Evolutionary conservation across 495 filamentous ascomycete genomes (phyloP).

Genomic region (Aspergillus funiculosus): DNA sequence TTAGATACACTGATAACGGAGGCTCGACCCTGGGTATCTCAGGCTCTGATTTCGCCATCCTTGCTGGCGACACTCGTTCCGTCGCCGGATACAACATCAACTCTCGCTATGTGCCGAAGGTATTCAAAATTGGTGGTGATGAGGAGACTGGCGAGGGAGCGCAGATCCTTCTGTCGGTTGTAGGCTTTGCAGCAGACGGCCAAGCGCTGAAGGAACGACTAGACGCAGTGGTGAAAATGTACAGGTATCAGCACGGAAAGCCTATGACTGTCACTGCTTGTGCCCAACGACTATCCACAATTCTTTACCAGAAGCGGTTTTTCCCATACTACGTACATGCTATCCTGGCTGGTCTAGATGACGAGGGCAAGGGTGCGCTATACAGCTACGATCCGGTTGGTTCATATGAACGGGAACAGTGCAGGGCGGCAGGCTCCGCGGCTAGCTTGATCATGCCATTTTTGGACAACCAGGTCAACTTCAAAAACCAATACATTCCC

Average conservation of each 20-base stretch:
- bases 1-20: conserved; percentile 96
- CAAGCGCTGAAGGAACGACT: conserved; percentile 83
- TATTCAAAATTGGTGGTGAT: conserved; percentile 92
- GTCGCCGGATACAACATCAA: conserved; percentile 98
- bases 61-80: conserved; percentile 92
- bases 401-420: conserved; percentile 93
- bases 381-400: conserved; percentile 98
- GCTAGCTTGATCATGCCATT: conserved; percentile 98
- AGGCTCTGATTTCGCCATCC: conserved; percentile 86
- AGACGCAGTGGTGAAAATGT: conserved; percentile 92
- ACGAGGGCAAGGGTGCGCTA: conserved; percentile 87
- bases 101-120: conserved; percentile 85
- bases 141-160: conserved; percentile 76
- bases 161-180: conserved; percentile 82
- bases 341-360: conserved; percentile 89
- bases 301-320: conserved; percentile 94
- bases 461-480: conserved; percentile 98
- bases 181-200: conserved; percentile 93
- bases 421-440: conserved; percentile 90
- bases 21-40: conserved; percentile 94
- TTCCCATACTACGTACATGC: conserved; percentile 97
- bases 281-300: conserved; percentile 85
- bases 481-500: conserved; percentile 96
- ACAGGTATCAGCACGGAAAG: conserved; percentile 91
- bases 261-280: conserved; percentile 88